Evolutionary conservation across 2,329 filamentous ascomycete genomes (phyloP).

Genomic region (Colletotrichum cuscutae): DNA sequence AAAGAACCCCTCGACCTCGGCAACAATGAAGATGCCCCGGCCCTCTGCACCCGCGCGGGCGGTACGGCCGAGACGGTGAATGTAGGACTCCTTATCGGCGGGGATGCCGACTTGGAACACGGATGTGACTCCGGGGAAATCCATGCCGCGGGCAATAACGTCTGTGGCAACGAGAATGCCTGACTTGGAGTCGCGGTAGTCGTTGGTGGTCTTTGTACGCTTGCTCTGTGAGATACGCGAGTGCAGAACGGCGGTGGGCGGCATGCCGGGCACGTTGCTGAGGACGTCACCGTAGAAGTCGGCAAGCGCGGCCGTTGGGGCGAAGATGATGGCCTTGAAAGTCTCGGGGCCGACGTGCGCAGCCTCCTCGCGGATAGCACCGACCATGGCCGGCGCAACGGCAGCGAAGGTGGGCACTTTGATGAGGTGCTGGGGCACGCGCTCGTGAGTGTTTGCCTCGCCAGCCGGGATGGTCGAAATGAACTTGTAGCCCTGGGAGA

Average conservation of each 20-base stretch:
- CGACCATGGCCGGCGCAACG: conserved; percentile 68
- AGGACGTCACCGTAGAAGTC: conserved; percentile 62
- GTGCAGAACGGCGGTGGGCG: conserved; percentile 58
- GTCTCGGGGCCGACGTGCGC: conserved; percentile 48
- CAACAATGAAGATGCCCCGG: conserved; percentile 69
- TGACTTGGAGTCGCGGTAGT: conserved; percentile 62
- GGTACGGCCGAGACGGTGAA: conserved; percentile 75
- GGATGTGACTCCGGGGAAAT: conserved; percentile 75
- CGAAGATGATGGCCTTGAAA: conserved; percentile 90
- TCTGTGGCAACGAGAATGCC: conserved; percentile 75
- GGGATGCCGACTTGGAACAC: conserved; percentile 73
- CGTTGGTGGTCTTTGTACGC: conserved; percentile 69
- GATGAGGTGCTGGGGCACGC: conserved; percentile 79
- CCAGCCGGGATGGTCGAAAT: conserved; percentile 82
- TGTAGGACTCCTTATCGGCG: conserved; percentile 70
- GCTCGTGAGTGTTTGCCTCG: conserved; percentile 80
- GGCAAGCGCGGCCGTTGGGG: conserved; percentile 67
- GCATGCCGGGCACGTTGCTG: conserved; percentile 49
- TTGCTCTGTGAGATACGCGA: conserved; percentile 61
- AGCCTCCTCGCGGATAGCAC: conserved; percentile 62
- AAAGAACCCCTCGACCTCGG: conserved; percentile 62
- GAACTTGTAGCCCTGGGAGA: conserved; percentile 79
- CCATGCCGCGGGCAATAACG: conserved; percentile 78
- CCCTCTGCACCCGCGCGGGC: conserved; percentile 73
- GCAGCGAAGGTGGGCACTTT: conserved; percentile 76